These are phyloP conservation scores for Neocucurbitaria cava DNA, from an alignment of 2,329 filamentous ascomycete genomes.

Conservation along the genomic window DNA sequence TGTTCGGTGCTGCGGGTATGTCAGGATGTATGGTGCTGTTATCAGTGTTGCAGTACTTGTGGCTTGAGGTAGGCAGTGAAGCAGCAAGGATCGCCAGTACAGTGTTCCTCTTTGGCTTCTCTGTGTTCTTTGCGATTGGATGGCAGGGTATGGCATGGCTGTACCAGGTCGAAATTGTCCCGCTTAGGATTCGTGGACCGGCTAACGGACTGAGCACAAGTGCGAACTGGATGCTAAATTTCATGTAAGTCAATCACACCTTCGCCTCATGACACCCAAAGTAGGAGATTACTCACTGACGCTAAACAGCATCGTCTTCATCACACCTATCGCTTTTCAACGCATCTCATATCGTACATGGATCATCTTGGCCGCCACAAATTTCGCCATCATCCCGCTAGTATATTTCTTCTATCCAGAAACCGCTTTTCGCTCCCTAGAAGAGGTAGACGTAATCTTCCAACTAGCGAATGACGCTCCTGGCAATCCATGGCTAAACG, in stretches of 20 bases:
- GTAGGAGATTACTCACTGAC: slow-evolving; percentile 40
- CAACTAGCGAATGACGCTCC: slow-evolving; percentile 56
- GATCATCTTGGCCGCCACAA: slow-evolving; percentile 62
- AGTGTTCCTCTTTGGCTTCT: slow-evolving; percentile 86
- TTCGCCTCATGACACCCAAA: neutral
- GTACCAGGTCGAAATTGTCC: slow-evolving; percentile 78
- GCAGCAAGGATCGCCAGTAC: slow-evolving; percentile 48
- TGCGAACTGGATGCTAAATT: slow-evolving; percentile 80
- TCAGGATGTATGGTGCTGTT: slow-evolving; percentile 42
- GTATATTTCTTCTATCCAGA: slow-evolving; percentile 68
- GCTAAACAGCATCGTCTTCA: slow-evolving; percentile 64
- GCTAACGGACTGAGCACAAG: slow-evolving; percentile 87
- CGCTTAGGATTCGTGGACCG: slow-evolving; percentile 83
- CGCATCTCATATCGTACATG: slow-evolving; percentile 63
- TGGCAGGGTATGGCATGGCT: slow-evolving; percentile 75
- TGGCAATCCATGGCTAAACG: slow-evolving; percentile 55
- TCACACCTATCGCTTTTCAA: slow-evolving; percentile 67
- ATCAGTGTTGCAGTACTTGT: slow-evolving; percentile 35
- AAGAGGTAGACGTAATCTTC: slow-evolving; percentile 75
- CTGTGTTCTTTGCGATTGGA: slow-evolving; percentile 87
- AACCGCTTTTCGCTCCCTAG: slow-evolving; percentile 62
- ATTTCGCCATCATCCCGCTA: slow-evolving; percentile 61
- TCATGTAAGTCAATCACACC: slow-evolving; percentile 48
- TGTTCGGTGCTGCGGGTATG: slow-evolving; percentile 47
- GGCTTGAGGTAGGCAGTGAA: slow-evolving; percentile 20